These are phyloP conservation scores for Paraurostyla sp. DNA, from an alignment of 73 alveolate species.

Conservation along the genomic window DNA sequence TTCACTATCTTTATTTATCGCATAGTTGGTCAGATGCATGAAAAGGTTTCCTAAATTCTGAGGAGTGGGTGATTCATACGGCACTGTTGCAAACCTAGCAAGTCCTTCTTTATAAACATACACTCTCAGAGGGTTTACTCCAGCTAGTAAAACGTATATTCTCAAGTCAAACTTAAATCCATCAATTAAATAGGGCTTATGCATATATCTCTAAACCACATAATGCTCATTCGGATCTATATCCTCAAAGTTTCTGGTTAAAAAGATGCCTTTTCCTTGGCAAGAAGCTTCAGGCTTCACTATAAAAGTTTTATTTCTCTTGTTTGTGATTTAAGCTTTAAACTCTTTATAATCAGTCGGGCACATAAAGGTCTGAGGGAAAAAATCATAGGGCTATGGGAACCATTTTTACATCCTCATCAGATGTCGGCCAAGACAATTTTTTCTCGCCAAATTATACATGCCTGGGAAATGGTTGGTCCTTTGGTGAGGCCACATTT, in stretches of 20 bases:
- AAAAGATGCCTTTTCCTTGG: slow-evolving; percentile 88
- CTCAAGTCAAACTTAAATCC: slow-evolving; percentile 92
- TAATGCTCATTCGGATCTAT: slow-evolving; percentile 82
- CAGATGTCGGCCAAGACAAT: slow-evolving; percentile 85
- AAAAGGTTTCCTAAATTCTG: slow-evolving; percentile 77
- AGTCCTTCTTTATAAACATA: slow-evolving; percentile 95
- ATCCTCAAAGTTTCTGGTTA: slow-evolving; percentile 77
- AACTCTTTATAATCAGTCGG: slow-evolving; percentile 87
- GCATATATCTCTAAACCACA: slow-evolving; percentile 89
- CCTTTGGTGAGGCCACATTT: slow-evolving; percentile 79
- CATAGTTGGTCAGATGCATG: slow-evolving; percentile 96
- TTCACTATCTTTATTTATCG: slow-evolving; percentile 87
- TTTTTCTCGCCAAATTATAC: slow-evolving; percentile 87
- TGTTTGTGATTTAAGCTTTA: slow-evolving; percentile 63
- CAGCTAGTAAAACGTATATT: slow-evolving; percentile 92
- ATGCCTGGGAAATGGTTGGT: slow-evolving; percentile 92
- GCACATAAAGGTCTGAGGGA: slow-evolving; percentile 85
- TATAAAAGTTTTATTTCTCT: slow-evolving; percentile 81
- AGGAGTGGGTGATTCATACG: slow-evolving; percentile 78
- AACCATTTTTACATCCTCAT: slow-evolving; percentile 77
- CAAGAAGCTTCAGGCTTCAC: slow-evolving; percentile 91
- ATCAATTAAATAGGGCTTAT: slow-evolving; percentile 94
- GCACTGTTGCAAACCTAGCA: slow-evolving; percentile 89
- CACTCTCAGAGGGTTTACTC: slow-evolving; percentile 94
- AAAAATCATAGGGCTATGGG: slow-evolving; percentile 80